Conservation (phyloP, 306 rosid genomes). For the Pyrus pyrifolia region DNA sequence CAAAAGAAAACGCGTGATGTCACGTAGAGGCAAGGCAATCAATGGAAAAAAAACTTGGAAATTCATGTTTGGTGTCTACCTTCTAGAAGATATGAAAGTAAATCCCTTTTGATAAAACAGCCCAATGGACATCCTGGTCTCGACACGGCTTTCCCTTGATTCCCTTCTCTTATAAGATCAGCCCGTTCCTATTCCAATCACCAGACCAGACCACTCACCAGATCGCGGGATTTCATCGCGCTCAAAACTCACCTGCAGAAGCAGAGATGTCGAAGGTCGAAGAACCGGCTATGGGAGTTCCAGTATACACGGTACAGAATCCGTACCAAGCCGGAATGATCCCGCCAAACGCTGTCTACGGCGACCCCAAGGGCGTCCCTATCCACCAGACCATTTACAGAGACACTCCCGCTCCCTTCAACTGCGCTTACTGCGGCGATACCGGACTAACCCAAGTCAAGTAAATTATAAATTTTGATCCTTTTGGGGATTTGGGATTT, state of each 20-base stretch:
- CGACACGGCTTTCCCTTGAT: no score
- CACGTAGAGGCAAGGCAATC: neutral
- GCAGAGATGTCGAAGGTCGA: neutral
- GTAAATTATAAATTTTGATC: conserved; percentile 13
- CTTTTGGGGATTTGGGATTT: neutral
- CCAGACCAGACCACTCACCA: neutral
- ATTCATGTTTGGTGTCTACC: neutral
- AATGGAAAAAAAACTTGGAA: neutral
- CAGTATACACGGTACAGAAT: conserved; percentile 37
- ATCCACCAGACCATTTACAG: conserved; percentile 71
- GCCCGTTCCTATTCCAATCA: neutral
- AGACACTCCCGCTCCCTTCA: conserved; percentile 90
- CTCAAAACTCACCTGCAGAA: neutral
- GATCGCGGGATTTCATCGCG: neutral
- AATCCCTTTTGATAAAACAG: neutral
- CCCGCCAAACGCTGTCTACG: conserved; percentile 61
- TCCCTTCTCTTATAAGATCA: no score
- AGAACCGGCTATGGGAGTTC: conserved; percentile 56
- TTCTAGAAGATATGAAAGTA: neutral
- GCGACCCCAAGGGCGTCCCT: conserved; percentile 72
- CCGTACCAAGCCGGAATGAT: conserved; percentile 48
- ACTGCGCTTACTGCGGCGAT: conserved; percentile 50
- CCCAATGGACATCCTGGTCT: neutral
- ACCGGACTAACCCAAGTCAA: conserved; percentile 47
- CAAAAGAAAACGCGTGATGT: no score